Percentiles rank a stretch among this genome's conserved stretches.
Evolutionary conservation across 73 alveolate species (phyloP).

Genomic region (Diophrys appendiculata): DNA sequence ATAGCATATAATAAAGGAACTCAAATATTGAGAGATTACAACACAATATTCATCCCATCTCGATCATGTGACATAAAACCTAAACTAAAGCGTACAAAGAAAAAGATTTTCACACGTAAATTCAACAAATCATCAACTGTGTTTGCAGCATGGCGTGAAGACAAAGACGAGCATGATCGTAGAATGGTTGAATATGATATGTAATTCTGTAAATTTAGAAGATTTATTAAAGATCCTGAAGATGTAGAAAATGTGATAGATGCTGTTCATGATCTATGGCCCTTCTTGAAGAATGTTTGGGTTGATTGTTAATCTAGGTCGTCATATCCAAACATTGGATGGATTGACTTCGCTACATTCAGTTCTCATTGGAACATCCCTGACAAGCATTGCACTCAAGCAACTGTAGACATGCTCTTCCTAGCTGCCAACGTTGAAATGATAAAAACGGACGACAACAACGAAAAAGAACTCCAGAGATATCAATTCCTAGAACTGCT

Average conservation of each 20-base stretch:
- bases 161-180: conserved; percentile 8
- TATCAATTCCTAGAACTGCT: conserved; percentile 40
- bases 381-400: conserved; percentile 40
- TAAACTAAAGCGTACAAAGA: background rate
- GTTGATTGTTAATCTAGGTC: conserved; percentile 27
- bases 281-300: conserved; percentile 29
- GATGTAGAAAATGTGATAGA: conserved; percentile 30
- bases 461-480: conserved; percentile 42
- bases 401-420: conserved; percentile 50
- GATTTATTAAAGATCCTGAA: conserved; percentile 44
- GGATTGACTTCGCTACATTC: conserved; percentile 57
- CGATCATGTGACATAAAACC: background rate
- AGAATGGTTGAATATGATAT: conserved; percentile 44
- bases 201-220: conserved; percentile 26
- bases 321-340: conserved; percentile 48
- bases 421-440: conserved; percentile 65
- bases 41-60: background rate
- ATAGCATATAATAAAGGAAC: too few relatives aligned
- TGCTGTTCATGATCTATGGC: conserved; percentile 23
- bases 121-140: conserved; percentile 51
- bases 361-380: conserved; percentile 47
- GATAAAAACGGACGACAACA: conserved; percentile 31
- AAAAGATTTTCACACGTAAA: conserved; percentile 1
- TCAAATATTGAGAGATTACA: background rate
- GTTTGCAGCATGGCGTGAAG: conserved; percentile 42